Evolutionary conservation across 2,329 filamentous ascomycete genomes (phyloP).

Genomic region (Cytospora piceae): DNA sequence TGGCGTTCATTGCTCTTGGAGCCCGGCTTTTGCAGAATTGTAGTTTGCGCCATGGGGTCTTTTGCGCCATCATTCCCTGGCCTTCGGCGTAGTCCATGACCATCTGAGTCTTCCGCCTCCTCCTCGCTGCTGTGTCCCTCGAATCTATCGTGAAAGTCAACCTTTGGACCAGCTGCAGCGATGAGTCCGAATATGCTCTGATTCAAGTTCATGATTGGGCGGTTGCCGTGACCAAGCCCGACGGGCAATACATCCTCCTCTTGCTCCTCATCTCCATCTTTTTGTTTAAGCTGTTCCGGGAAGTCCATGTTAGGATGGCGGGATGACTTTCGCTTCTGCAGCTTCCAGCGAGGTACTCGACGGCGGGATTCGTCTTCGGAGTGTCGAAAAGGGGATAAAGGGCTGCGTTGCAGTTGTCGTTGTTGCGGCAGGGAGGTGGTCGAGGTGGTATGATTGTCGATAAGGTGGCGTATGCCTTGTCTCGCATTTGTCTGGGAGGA

Average conservation of each 20-base stretch:
- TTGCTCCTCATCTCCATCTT: slow-evolving; percentile 51
- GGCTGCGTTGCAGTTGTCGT: slow-evolving; percentile 15
- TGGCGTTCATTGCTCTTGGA: slow-evolving; percentile 47
- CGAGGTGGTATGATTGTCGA: slow-evolving; percentile 9
- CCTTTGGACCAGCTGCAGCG: slow-evolving; percentile 80
- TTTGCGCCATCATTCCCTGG: slow-evolving; percentile 22
- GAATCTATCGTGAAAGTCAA: slow-evolving; percentile 81
- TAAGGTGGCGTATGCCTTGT: slow-evolving; percentile 15
- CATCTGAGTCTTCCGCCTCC: slow-evolving; percentile 56
- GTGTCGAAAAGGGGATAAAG: slow-evolving; percentile 30
- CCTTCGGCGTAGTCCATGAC: slow-evolving; percentile 28
- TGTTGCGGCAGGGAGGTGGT: slow-evolving; percentile 12
- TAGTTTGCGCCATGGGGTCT: slow-evolving; percentile 45
- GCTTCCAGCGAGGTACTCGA: slow-evolving; percentile 46
- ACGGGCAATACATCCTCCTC: slow-evolving; percentile 54
- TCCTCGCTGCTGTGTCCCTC: slow-evolving; percentile 81
- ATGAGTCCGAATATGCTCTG: slow-evolving; percentile 95
- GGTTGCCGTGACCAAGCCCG: slow-evolving; percentile 50
- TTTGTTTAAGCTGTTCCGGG: slow-evolving; percentile 56
- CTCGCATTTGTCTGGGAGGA: slow-evolving; percentile 3
- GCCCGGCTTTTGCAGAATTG: slow-evolving; percentile 39
- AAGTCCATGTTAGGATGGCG: slow-evolving; percentile 50
- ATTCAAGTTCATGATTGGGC: slow-evolving; percentile 73
- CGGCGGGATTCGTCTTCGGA: slow-evolving; percentile 43
- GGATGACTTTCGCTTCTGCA: slow-evolving; percentile 44